A percentile compares a stretch with the other conserved stretches of the same genome.
phyloP scores from a whole-genome alignment of 768 basidiomycete genomes.

The Zangia roseola region DNA sequence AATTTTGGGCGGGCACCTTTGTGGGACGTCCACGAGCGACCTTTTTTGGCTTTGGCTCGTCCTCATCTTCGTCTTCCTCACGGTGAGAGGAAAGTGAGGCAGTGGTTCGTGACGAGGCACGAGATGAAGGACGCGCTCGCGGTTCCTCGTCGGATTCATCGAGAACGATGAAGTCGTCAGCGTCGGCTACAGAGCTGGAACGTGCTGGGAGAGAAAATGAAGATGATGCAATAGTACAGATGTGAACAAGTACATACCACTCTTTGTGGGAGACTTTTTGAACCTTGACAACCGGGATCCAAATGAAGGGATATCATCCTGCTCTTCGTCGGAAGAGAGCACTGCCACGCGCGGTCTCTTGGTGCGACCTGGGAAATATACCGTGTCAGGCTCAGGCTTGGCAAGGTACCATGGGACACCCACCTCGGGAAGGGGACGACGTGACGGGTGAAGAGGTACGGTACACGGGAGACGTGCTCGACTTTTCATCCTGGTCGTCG shows the following conservation, averaged over 20 bases:
- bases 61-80: conserved; percentile 31
- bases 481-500: conserved; percentile 43
- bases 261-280: conserved; percentile 60
- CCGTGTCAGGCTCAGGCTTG: conserved; percentile 1
- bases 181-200: conserved; percentile 48
- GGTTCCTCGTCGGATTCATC: conserved; percentile 61
- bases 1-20: conserved; percentile 28
- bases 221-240: background rate
- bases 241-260: conserved; percentile 36
- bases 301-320: conserved; percentile 47
- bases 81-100: conserved; percentile 35
- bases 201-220: conserved; percentile 34
- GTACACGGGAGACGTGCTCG: conserved; percentile 15
- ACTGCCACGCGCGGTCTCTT: conserved; percentile 65
- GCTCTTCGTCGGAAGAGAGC: conserved; percentile 48
- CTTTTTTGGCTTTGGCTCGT: conserved; percentile 37
- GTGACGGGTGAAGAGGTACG: conserved; percentile 29
- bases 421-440: conserved; percentile 31
- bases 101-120: conserved; percentile 43
- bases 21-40: conserved; percentile 35
- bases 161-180: conserved; percentile 71
- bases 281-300: conserved; percentile 61
- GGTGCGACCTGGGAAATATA: conserved; percentile 36
- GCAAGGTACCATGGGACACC: background rate
- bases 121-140: conserved; percentile 49